Evolutionary conservation across 2,329 filamentous ascomycete genomes (phyloP).

Genomic region (Sphaerulina populicola): DNA sequence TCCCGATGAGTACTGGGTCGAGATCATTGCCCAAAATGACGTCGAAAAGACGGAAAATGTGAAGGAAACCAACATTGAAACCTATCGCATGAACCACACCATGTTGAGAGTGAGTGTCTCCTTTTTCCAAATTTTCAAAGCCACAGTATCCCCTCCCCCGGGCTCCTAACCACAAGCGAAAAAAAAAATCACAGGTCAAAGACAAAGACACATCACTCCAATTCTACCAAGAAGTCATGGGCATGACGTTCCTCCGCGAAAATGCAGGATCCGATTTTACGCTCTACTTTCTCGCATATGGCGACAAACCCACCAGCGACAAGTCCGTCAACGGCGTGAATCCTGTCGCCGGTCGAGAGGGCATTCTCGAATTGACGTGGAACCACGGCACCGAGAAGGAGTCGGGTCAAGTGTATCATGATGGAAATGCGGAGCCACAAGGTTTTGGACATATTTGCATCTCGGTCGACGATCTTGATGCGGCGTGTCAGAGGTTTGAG

Average conservation of each 20-base stretch:
- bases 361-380: constrained; percentile 84
- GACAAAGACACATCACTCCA: constrained; percentile 41
- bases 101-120: constrained; percentile 83
- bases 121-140: too few species aligned
- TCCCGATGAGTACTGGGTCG: constrained; percentile 50
- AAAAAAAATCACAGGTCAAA: constrained; percentile 47
- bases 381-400: constrained; percentile 79
- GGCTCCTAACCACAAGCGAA: too few species aligned
- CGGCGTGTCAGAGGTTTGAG: constrained; percentile 80
- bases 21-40: constrained; percentile 65
- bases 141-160: too few species aligned
- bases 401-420: constrained; percentile 67
- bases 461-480: constrained; percentile 78
- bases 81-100: constrained; percentile 75
- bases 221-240: constrained; percentile 65
- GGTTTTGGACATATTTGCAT: constrained; percentile 92
- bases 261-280: constrained; percentile 67
- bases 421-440: constrained; percentile 84
- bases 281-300: constrained; percentile 85
- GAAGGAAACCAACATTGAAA: constrained; percentile 58
- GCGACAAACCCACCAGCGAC: constrained; percentile 37
- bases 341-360: constrained; percentile 62
- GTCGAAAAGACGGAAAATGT: constrained; percentile 64
- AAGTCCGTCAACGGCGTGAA: constrained; percentile 50
- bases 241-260: constrained; percentile 77